These are phyloP conservation scores for Microdochium paspali DNA, from an alignment of 2,329 filamentous ascomycete species.

Conservation along the genomic window DNA sequence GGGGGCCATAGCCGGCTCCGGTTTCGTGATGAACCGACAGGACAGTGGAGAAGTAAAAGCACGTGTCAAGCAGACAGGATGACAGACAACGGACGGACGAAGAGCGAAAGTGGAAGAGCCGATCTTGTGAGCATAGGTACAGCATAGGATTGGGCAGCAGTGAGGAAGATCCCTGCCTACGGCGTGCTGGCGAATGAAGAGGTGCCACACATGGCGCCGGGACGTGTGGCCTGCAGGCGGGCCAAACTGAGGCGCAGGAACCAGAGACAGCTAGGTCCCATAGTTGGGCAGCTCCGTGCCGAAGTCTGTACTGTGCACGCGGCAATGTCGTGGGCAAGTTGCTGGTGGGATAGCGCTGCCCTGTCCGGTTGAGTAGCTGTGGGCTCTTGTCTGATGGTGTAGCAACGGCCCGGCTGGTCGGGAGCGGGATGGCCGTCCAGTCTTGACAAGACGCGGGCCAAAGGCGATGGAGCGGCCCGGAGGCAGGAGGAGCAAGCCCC, in stretches of 20 bases:
- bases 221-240: neutral
- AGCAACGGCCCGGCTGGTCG: neutral
- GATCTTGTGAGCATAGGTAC: too few species aligned
- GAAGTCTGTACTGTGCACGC: too few species aligned
- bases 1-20: too few species aligned
- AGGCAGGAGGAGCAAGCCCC: too few species aligned
- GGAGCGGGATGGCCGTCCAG: too few species aligned
- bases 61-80: too few species aligned
- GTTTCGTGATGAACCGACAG: neutral
- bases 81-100: too few species aligned
- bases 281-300: neutral
- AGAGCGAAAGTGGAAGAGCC: too few species aligned
- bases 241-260: neutral
- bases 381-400: neutral
- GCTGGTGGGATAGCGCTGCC: neutral
- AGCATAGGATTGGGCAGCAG: neutral
- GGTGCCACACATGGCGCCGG: neutral
- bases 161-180: neutral
- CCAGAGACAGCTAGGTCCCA: neutral
- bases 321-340: neutral
- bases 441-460: too few species aligned
- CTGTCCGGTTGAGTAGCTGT: neutral
- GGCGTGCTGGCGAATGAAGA: neutral
- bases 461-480: too few species aligned
- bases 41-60: neutral